Conservation (phyloP, 768 basidiomycete species). For the Trametes cinnabarina region DNA sequence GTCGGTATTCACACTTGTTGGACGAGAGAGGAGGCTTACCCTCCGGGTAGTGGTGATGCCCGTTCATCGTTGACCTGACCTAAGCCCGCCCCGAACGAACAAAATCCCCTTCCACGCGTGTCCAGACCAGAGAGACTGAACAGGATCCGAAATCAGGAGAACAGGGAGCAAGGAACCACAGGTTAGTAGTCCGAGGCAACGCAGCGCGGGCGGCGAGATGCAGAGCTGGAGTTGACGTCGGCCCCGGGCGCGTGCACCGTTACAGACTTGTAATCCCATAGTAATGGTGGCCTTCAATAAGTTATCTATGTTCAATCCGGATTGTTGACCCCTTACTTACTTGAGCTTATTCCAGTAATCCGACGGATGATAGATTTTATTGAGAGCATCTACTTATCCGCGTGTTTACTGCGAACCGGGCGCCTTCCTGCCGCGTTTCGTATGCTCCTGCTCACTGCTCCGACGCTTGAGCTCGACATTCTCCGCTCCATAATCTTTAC, state of each 20-base stretch:
- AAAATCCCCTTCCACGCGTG: not conserved
- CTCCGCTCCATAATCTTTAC: no score
- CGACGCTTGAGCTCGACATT: not conserved
- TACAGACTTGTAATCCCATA: not conserved
- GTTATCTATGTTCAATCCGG: not conserved
- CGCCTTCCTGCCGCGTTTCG: slow-evolving; percentile 1
- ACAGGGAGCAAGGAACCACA: not conserved
- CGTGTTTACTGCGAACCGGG: not conserved
- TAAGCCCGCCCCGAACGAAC: not conserved
- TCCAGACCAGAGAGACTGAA: not conserved
- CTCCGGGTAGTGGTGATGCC: slow-evolving; percentile 12
- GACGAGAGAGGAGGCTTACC: slow-evolving; percentile 5
- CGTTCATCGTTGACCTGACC: slow-evolving; percentile 10
- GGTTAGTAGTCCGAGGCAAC: not conserved
- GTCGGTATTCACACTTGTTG: not conserved
- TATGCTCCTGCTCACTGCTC: not conserved
- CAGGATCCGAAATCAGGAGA: no score
- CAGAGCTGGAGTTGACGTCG: slow-evolving; percentile 6
- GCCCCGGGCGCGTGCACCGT: slow-evolving; percentile 3
- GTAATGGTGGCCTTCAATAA: not conserved
- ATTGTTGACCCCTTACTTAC: no score
- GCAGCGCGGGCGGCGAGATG: not conserved
- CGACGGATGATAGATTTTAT: not conserved
- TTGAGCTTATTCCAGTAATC: no score
- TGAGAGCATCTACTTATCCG: not conserved